These are phyloP conservation scores for Trichosporon asahii DNA, from an alignment of 1,284 basidiomycete species.

Conservation along the genomic window DNA sequence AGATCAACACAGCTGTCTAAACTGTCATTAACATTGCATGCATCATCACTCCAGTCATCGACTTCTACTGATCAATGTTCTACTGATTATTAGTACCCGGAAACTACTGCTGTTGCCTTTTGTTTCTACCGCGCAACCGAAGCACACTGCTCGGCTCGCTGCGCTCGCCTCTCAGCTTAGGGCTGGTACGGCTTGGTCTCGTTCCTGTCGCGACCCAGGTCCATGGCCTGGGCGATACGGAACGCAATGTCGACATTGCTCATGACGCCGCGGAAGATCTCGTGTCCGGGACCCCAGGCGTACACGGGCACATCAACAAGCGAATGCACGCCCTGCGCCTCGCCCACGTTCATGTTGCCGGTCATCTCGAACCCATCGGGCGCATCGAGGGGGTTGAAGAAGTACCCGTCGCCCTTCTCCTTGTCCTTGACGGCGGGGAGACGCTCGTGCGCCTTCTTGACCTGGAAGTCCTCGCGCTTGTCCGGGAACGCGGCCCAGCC, in stretches of 20 bases:
- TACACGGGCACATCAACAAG: constrained; percentile 51
- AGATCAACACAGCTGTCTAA: not conserved
- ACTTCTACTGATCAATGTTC: not conserved
- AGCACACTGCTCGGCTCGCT: no score
- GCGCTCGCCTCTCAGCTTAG: constrained; percentile 16
- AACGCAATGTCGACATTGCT: constrained; percentile 47
- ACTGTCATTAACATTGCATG: constrained; percentile 8
- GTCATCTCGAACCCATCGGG: constrained; percentile 47
- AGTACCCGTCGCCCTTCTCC: constrained; percentile 30
- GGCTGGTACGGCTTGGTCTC: constrained; percentile 37
- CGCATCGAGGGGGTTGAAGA: constrained; percentile 50
- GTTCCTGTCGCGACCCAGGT: constrained; percentile 41
- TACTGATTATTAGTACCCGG: not conserved
- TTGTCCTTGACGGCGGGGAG: constrained; percentile 40
- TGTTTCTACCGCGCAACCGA: no score
- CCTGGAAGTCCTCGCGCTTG: constrained; percentile 43
- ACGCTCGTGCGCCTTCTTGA: constrained; percentile 42
- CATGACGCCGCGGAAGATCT: constrained; percentile 50
- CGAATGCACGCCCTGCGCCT: constrained; percentile 51
- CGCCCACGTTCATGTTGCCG: constrained; percentile 44
- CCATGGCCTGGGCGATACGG: constrained; percentile 47
- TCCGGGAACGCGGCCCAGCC: constrained; percentile 50
- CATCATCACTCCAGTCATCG: constrained; percentile 7
- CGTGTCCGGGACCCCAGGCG: constrained; percentile 50
- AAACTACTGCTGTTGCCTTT: no score